A percentile compares a stretch with the other conserved stretches of the same genome.
Conservation (phyloP, 352 stramenopile species). For the Globisporangium spinosum region DNA sequence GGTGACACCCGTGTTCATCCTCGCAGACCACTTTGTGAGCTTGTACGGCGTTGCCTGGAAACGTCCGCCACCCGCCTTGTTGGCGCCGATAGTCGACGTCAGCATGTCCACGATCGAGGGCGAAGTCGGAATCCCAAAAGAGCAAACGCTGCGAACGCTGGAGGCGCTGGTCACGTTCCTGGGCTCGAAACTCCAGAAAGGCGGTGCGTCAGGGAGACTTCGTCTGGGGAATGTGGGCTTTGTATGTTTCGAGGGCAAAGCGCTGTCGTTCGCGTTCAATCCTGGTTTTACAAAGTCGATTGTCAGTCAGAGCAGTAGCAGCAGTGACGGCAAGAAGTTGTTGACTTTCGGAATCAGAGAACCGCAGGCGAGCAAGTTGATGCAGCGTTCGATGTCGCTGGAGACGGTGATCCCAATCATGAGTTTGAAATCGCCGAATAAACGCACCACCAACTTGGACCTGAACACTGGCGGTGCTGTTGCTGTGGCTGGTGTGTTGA, state of each 20-base stretch:
- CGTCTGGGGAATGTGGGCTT: slow-evolving; percentile 30
- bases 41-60: slow-evolving; percentile 38
- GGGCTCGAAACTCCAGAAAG: slow-evolving; percentile 35
- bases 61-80: slow-evolving; percentile 37
- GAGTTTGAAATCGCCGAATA: background rate
- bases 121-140: slow-evolving; percentile 36
- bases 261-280: slow-evolving; percentile 47
- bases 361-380: background rate
- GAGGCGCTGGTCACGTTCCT: slow-evolving; percentile 43
- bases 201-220: slow-evolving; percentile 24
- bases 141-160: slow-evolving; percentile 39
- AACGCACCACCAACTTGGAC: background rate
- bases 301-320: slow-evolving; percentile 13
- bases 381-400: slow-evolving; percentile 12
- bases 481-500: background rate
- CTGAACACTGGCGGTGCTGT: background rate
- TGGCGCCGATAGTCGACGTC: slow-evolving; percentile 38
- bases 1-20: slow-evolving; percentile 38
- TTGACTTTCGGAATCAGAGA: background rate
- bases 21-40: slow-evolving; percentile 46
- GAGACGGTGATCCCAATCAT: background rate
- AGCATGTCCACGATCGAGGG: slow-evolving; percentile 44
- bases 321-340: background rate
- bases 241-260: slow-evolving; percentile 41
- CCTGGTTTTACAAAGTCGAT: slow-evolving; percentile 25